Evolutionary conservation across 176 grass and related monocot genomes (phyloP), one percentile per base, ranked within the genome.

Genomic region (Juncus inflexus): DNA sequence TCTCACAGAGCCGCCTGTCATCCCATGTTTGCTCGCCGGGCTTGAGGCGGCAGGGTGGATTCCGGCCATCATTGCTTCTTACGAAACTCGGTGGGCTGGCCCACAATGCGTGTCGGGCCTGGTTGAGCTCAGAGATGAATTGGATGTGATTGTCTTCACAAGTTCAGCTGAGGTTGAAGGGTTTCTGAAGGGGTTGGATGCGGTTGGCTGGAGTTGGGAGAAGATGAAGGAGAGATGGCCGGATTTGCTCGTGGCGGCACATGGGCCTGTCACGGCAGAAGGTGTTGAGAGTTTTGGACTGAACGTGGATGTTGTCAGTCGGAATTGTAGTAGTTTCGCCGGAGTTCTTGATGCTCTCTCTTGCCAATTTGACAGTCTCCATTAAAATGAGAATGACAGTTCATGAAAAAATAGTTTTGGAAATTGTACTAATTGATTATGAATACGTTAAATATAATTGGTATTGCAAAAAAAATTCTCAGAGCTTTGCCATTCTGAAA

Each of bases 101-200:
- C 81, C 87, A 12, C 45, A 66, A 51, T 91, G 87, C 68, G 65
- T 50, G 40, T 73, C 72, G 6, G 3, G 2, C 12, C 47, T 96
- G 40, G 63, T 90, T 45, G 70, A 37, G 14, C 38, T 64, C 13
- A 74, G 49, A 51, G 80, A 61, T 41, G 3, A 64, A 60, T 56
- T 60, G 45, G 87, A 96, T 65, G 91, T 87, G 50, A 58, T 90
- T 58, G 69, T 96, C 62, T 96, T 96, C 87, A 96, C 91, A 6
- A 85, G 83, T 83, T 80, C 81, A 41, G 79, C 84, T 0, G 91
- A 96, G 84, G 91, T 88, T 37, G 87, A 96, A 74, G 91, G 79
- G 19, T 60, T 96, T 69, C 72, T 90, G 76, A 96, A 86, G 81
- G 84, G 79, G 42, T 61, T 96, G 37, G 73, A 90, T 57, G 81